phyloP scores from a whole-genome alignment of 768 basidiomycete species.

The Kwoniella botswanensis region DNA sequence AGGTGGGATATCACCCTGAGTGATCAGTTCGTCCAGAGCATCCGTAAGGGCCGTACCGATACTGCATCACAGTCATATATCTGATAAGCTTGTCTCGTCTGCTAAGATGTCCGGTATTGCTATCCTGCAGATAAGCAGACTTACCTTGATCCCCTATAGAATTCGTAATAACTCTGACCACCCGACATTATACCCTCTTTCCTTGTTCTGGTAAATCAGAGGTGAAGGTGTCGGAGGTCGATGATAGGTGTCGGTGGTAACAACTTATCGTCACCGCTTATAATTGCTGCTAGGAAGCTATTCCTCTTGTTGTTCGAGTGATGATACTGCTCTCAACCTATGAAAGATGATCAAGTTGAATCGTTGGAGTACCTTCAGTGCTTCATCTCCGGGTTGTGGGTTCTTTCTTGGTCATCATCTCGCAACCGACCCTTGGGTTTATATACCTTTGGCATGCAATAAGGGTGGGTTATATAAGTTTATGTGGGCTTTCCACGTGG shows the following conservation, averaged over 20 bases:
- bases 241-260: neutral
- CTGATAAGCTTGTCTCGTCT: neutral
- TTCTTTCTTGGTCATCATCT: neutral
- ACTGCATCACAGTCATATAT: conserved; percentile 60
- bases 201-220: neutral
- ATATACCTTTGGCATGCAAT: neutral
- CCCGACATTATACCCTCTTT: conserved; percentile 19
- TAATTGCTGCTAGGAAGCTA: neutral
- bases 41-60: conserved; percentile 97
- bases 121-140: conserved; percentile 13
- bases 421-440: neutral
- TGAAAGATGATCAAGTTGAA: neutral
- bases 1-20: conserved; percentile 92
- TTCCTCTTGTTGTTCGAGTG: neutral
- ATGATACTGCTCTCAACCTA: neutral
- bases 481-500: neutral
- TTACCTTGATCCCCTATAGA: conserved; percentile 53
- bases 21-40: conserved; percentile 97
- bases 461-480: neutral
- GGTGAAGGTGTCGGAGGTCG: neutral
- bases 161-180: conserved; percentile 53
- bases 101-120: neutral
- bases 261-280: no score
- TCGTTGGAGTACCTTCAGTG: neutral
- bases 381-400: neutral